Percentiles rank a stretch among this genome's conserved stretches.
These are phyloP conservation scores for Cladosporium halotolerans DNA, from an alignment of 2,329 filamentous ascomycete genomes.

Conservation along the genomic window DNA sequence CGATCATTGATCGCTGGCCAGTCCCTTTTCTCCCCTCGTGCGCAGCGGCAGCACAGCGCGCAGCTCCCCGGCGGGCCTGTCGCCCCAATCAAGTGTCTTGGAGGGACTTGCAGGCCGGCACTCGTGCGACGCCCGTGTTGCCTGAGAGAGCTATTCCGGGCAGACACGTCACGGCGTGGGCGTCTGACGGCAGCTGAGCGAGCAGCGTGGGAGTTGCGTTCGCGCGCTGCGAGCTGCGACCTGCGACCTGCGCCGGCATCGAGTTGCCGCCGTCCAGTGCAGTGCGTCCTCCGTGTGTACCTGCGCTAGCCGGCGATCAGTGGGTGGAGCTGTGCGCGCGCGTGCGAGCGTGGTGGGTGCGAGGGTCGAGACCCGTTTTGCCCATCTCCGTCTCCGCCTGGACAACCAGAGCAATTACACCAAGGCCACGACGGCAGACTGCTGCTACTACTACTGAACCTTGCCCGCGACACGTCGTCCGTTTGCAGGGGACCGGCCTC, in stretches of 20 bases:
- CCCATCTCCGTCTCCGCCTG: too few species aligned
- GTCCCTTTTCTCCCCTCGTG: too few species aligned
- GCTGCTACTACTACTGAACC: too few species aligned
- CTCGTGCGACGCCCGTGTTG: constrained; percentile 6
- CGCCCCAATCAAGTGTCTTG: constrained; percentile 1
- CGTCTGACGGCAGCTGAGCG: constrained; percentile 6
- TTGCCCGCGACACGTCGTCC: background rate
- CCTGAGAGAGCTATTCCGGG: constrained; percentile 3
- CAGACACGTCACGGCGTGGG: background rate
- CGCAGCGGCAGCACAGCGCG: too few species aligned
- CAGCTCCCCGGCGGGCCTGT: background rate
- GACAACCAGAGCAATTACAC: too few species aligned
- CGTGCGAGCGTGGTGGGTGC: background rate
- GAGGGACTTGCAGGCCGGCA: background rate
- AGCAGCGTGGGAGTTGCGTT: background rate
- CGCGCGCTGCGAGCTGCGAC: too few species aligned
- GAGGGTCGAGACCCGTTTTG: background rate
- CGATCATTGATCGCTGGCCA: too few species aligned
- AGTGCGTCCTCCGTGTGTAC: background rate
- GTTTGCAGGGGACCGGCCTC: background rate
- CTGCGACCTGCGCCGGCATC: too few species aligned
- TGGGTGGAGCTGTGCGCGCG: background rate
- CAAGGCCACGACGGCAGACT: too few species aligned
- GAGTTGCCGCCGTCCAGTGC: too few species aligned
- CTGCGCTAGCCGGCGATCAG: constrained; percentile 9